Percentiles rank a stretch among this genome's conserved stretches.
These are phyloP conservation scores for Raffaelea deltoideospora DNA, from an alignment of 2,329 filamentous ascomycete species.

Conservation along the genomic window DNA sequence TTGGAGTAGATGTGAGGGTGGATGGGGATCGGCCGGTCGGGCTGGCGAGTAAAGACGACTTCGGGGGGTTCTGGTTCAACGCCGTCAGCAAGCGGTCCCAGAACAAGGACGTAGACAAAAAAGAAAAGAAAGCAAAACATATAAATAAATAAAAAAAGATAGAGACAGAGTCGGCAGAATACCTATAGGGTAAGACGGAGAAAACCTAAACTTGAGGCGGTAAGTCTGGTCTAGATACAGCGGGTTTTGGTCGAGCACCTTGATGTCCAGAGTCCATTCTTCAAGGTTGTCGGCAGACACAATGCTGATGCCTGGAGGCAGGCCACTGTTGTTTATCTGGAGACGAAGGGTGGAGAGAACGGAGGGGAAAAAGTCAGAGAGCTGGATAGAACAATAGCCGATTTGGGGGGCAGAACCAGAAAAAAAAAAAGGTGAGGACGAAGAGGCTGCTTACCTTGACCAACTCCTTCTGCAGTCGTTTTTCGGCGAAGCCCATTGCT, in stretches of 20 bases:
- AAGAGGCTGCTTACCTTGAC: conserved; percentile 29
- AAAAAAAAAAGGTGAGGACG: not conserved
- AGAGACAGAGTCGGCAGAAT: too few species aligned
- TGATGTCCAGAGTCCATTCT: conserved; percentile 86
- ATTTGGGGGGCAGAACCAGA: not conserved
- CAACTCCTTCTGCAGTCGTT: conserved; percentile 45
- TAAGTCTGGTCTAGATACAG: conserved; percentile 70
- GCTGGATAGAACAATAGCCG: not conserved
- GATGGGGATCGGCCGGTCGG: conserved; percentile 63
- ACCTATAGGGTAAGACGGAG: conserved; percentile 80
- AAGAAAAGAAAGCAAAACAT: not conserved
- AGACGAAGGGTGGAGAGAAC: not conserved
- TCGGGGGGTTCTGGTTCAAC: conserved; percentile 65
- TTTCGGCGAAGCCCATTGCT: conserved; percentile 33
- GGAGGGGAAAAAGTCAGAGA: too few species aligned
- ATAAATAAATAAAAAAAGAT: too few species aligned
- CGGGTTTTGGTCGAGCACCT: conserved; percentile 79
- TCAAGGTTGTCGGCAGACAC: conserved; percentile 69
- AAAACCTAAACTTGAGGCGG: conserved; percentile 78
- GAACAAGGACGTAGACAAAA: not conserved
- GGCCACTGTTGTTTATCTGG: conserved; percentile 34
- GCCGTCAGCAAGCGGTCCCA: too few species aligned
- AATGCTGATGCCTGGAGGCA: conserved; percentile 60
- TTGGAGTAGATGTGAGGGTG: conserved; percentile 98
- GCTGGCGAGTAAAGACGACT: conserved; percentile 65